Conservation (phyloP, 805 yeast species). For the Saccharomycopsis amapae region DNA sequence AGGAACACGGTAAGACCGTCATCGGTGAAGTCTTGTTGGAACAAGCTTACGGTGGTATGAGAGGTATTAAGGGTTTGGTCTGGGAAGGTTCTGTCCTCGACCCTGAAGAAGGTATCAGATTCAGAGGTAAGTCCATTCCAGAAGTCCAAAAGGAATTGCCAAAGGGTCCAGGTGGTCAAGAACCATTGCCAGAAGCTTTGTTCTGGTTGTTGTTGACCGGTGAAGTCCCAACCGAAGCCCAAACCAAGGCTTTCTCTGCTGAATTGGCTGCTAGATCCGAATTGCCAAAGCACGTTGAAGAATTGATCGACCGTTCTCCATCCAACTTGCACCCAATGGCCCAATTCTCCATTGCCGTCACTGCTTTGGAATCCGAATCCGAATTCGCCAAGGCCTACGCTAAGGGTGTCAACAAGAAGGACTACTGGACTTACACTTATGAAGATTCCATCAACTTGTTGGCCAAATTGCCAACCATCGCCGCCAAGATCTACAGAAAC, state of each 20-base stretch:
- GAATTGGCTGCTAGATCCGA: conserved; percentile 75
- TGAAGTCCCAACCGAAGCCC: conserved; percentile 68
- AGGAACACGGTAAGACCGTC: conserved; percentile 76
- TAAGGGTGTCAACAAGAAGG: conserved; percentile 71
- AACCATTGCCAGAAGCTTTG: conserved; percentile 71
- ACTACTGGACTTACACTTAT: conserved; percentile 77
- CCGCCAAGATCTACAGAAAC: conserved; percentile 79
- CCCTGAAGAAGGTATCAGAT: conserved; percentile 79
- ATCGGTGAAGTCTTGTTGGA: conserved; percentile 72
- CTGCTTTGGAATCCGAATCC: conserved; percentile 76
- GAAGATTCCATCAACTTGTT: conserved; percentile 75
- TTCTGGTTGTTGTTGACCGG: conserved; percentile 82
- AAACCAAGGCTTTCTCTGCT: conserved; percentile 62
- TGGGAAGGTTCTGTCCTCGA: conserved; percentile 88
- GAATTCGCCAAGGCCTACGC: conserved; percentile 82
- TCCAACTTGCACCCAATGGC: conserved; percentile 83
- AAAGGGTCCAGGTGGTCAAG: conserved; percentile 58
- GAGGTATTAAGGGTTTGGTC: conserved; percentile 78
- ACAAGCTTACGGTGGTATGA: conserved; percentile 88
- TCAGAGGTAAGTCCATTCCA: conserved; percentile 79
- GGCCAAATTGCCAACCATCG: conserved; percentile 77
- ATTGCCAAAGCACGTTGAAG: conserved; percentile 71
- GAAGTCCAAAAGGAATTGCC: conserved; percentile 70
- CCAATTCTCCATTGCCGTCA: conserved; percentile 76
- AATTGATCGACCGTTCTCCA: conserved; percentile 68